Percentiles rank a stretch among this genome's conserved stretches.
phyloP scores from a whole-genome alignment of 2,329 filamentous ascomycete species.

The Gaeumannomyces sp. region DNA sequence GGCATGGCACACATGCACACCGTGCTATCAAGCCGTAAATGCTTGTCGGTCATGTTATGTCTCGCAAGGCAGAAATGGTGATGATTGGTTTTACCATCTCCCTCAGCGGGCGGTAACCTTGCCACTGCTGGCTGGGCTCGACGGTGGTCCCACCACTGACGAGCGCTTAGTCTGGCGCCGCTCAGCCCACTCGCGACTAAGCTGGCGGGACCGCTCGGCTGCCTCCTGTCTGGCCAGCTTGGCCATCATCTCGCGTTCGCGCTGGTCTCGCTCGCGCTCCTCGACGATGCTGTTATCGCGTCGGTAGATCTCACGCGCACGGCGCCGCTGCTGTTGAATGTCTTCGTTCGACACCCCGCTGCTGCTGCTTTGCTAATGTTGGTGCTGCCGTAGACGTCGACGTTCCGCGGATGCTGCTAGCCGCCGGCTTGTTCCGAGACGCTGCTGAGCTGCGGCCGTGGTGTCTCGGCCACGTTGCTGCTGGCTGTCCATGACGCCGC shows the following conservation, averaged over 20 bases:
- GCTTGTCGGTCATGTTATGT: background rate
- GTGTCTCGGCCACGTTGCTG: conserved; percentile 22
- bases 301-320: conserved; percentile 47
- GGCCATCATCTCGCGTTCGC: conserved; percentile 47
- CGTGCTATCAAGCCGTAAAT: background rate
- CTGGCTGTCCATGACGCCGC: conserved; percentile 11
- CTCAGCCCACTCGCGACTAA: conserved; percentile 57
- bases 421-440: conserved; percentile 15
- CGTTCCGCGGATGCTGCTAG: conserved; percentile 29
- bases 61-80: background rate
- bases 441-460: conserved; percentile 23
- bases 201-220: conserved; percentile 52
- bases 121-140: background rate
- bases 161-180: conserved; percentile 32
- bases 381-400: conserved; percentile 40
- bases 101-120: background rate
- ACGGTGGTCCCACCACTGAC: background rate
- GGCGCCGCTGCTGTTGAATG: conserved; percentile 41
- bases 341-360: conserved; percentile 42
- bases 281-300: conserved; percentile 42
- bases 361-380: conserved; percentile 37
- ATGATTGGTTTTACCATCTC: background rate
- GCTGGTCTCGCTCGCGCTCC: conserved; percentile 46
- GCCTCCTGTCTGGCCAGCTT: conserved; percentile 53
- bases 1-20: background rate